A percentile compares a stretch with the other conserved stretches of the same genome.
phyloP scores from a whole-genome alignment of 129 eudicot genomes.

The Apium graveolens region DNA sequence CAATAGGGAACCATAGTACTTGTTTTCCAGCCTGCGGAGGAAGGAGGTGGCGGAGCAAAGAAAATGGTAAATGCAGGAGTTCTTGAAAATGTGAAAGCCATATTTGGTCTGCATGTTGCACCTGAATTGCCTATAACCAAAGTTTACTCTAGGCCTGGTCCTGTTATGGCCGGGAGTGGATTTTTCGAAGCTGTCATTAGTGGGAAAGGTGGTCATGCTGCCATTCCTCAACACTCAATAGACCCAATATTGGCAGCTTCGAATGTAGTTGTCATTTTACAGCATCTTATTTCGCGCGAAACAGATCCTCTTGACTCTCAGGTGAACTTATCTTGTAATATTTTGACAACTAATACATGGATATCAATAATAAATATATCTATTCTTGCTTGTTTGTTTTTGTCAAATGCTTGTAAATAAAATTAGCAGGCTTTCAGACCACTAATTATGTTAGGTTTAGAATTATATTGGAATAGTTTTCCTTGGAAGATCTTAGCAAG shows the following conservation, averaged over 20 bases:
- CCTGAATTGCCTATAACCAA: constrained; percentile 26
- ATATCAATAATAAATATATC: not conserved
- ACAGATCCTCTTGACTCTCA: constrained; percentile 67
- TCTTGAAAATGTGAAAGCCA: constrained; percentile 50
- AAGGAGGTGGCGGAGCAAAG: constrained; percentile 71
- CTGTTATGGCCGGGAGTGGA: constrained; percentile 46
- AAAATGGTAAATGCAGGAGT: constrained; percentile 45
- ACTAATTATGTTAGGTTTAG: not conserved
- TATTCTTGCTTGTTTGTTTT: not conserved
- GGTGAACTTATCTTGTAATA: constrained; percentile 17
- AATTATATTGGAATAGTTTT: not conserved
- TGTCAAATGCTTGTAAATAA: not conserved
- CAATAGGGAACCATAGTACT: constrained; percentile 62
- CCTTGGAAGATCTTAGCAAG: not conserved
- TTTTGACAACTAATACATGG: not conserved
- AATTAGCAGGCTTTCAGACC: not conserved
- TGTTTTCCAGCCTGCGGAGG: constrained; percentile 76
- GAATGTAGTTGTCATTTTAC: constrained; percentile 52
- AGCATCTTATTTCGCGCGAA: constrained; percentile 66
- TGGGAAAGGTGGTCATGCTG: constrained; percentile 91
- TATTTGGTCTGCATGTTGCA: constrained; percentile 54
- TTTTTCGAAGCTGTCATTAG: constrained; percentile 47
- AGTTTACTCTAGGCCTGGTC: constrained; percentile 44
- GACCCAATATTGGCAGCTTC: constrained; percentile 76
- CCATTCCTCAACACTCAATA: constrained; percentile 59